Base-by-base conservation (phyloP, 2,329 filamentous ascomycete genomes). In the Diaporthe sp. region DNA sequence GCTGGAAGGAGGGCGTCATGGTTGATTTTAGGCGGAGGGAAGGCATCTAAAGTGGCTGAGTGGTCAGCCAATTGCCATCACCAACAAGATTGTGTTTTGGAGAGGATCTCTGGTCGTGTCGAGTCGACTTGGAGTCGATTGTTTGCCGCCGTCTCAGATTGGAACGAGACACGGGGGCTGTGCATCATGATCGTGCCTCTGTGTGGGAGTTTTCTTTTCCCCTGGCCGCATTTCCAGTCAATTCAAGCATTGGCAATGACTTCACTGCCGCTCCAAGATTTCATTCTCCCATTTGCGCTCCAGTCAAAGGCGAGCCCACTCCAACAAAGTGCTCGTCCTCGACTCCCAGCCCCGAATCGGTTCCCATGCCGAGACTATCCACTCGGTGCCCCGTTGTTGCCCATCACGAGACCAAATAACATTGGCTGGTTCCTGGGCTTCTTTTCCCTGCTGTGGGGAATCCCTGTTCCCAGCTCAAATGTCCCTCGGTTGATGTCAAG, bases 1-100 rank as follows among this genome's bases (percentile, higher is more conserved):
- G 92, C 79, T 86, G 90, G 79, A 95, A 95, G 85, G 89, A 93
- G 80, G 94, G 94, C 0, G 91, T 92, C 0, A 87, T 94, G 84
- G 85, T 95, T 74, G 90, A 94, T 84, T 93, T 93, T 79, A 82
- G 85, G 79, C 84, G 77, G 78, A 80, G 82, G 70, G 78, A 77
- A 4, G 68, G 25, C 15, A 46, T 49, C 49, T 76, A 39, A 60
- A 22, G n/a, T 5, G n/a, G n/a, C n/a, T n/a, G n/a, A n/a, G n/a
- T n/a, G 37, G 28, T 42, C 31, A 28, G 37, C 9, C 10, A 10
- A 17, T 44, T 5, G 42, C 12, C 19, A 31, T 53, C 62, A n/a
- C 31, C 31, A 34, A 34, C 28, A 28, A 53, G 31, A 53, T 51
- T 17, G 25, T 10, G 25, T 19, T 4, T 34, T 34, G 53, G 8